Base-by-base conservation (phyloP, 306 rosid species). In the Casuarina cunninghamiana region DNA sequence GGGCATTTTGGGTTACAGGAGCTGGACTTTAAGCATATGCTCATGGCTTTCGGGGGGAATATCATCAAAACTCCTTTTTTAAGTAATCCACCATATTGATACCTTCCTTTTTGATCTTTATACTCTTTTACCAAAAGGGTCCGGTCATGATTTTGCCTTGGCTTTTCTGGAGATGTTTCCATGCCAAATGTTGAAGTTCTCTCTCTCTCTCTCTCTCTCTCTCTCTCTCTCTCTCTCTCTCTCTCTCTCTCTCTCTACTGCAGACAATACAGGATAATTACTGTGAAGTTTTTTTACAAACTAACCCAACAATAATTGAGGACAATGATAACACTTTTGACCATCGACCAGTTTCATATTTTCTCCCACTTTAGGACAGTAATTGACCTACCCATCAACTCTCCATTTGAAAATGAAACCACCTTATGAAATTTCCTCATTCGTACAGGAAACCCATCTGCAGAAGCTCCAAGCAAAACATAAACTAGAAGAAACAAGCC, bases 231-330 rank as follows among this genome's bases (percentile, higher is more conserved):
- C n/a, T n/a, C n/a, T n/a, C n/a, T n/a, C n/a, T n/a, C n/a, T n/a
- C n/a, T n/a, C n/a, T n/a, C n/a, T n/a, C n/a, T n/a, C 51, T 48
- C 11, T 5, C 15, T 50, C 1, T 13, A 71, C 26, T 72, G 32
- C 35, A 54, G 60, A 26, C 32, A 19, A 16, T 39, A 21, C 2
- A 46, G 26, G 11, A 48, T 48, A 48, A 48, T 48, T 48, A 3
- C 51, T 48, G 51, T 8, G 51, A 9, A 48, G 12, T 15, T 48
- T 48, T 48, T 38, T 16, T 49, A 50, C 57, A 53, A 71, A 61
- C 74, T 80, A 74, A 32, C 21, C 67, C 12, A 42, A 37, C 71
- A 57, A 87, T 70, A 73, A 79, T 76, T 83, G 78, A 70, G 12
- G 73, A 10, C 3, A 42, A 78, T 75, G 74, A 65, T 48, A 49